Evolutionary conservation across 2,329 filamentous ascomycete species (phyloP).

Genomic region (Cercospora canescens): DNA sequence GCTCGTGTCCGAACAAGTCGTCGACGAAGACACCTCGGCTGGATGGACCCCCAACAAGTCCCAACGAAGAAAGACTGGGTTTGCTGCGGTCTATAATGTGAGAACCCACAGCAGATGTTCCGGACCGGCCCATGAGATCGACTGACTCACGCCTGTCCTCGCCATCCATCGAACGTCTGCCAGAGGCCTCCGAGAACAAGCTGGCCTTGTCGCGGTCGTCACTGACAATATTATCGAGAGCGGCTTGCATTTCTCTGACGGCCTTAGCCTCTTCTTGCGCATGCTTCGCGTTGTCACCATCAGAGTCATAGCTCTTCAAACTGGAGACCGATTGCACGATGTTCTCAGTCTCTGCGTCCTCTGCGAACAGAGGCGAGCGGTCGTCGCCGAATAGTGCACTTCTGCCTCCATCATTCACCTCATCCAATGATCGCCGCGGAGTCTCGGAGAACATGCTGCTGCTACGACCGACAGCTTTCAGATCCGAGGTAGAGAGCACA

Average conservation of each 20-base stretch:
- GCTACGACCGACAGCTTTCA: conserved; percentile 43
- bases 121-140: conserved; percentile 19
- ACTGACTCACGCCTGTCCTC: conserved; percentile 18
- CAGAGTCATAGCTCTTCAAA: conserved; percentile 76
- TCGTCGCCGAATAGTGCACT: conserved; percentile 76
- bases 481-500: conserved; percentile 62
- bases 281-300: conserved; percentile 56
- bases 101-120: conserved; percentile 10
- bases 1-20: conserved; percentile 89
- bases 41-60: conserved; percentile 82
- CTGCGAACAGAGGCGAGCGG: conserved; percentile 64
- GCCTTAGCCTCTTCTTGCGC: conserved; percentile 70
- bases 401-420: conserved; percentile 46
- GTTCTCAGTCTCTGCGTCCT: conserved; percentile 73
- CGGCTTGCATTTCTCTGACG: conserved; percentile 89
- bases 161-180: conserved; percentile 56
- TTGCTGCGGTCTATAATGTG: conserved; percentile 59
- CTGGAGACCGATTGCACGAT: conserved; percentile 78
- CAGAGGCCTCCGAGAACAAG: conserved; percentile 60
- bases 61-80: conserved; percentile 87
- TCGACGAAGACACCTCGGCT: conserved; percentile 91
- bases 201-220: conserved; percentile 67
- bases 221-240: conserved; percentile 88
- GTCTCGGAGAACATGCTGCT: conserved; percentile 19
- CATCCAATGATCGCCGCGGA: conserved; percentile 70